Evolutionary conservation across 2,329 filamentous ascomycete genomes (phyloP).

Genomic region (Rosellinia necatrix): DNA sequence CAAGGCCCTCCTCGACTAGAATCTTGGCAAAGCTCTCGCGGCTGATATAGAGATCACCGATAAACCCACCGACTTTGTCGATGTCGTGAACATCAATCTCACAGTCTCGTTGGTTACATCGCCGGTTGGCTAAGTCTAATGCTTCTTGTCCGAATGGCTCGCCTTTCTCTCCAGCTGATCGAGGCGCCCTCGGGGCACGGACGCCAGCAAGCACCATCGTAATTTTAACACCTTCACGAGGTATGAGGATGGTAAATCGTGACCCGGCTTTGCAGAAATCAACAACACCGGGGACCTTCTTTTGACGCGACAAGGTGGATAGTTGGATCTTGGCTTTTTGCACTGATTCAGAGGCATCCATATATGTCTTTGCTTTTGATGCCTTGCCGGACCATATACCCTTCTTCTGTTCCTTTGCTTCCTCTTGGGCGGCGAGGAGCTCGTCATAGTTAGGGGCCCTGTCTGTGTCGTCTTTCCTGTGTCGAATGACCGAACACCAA

Average conservation of each 20-base stretch:
- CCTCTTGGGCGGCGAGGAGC: conserved; percentile 77
- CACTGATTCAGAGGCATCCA: conserved; percentile 87
- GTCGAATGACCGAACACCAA: conserved; percentile 91
- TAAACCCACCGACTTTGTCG: conserved; percentile 97
- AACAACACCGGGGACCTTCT: conserved; percentile 89
- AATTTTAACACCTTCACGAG: conserved; percentile 90
- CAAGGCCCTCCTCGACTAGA: conserved; percentile 90
- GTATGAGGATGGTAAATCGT: conserved; percentile 88
- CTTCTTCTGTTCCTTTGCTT: conserved; percentile 84
- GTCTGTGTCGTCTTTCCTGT: conserved; percentile 93
- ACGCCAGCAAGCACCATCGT: conserved; percentile 95
- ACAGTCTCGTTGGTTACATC: conserved; percentile 91
- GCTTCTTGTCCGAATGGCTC: conserved; percentile 97
- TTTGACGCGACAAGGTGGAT: conserved; percentile 84
- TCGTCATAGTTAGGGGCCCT: conserved; percentile 94
- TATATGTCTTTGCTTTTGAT: conserved; percentile 78
- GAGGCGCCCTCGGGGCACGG: conserved; percentile 83
- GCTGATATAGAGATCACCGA: conserved; percentile 90
- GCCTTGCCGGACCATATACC: conserved; percentile 95
- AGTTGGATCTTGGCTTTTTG: conserved; percentile 97
- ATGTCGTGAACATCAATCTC: conserved; percentile 94
- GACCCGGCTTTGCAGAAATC: conserved; percentile 98
- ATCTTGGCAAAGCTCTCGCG: conserved; percentile 95
- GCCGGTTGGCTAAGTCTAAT: conserved; percentile 84
- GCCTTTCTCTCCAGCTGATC: conserved; percentile 74